Evolutionary conservation across 495 filamentous ascomycete species (phyloP), one percentile per base, ranked within the genome.

Genomic region (Neurospora intermedia): DNA sequence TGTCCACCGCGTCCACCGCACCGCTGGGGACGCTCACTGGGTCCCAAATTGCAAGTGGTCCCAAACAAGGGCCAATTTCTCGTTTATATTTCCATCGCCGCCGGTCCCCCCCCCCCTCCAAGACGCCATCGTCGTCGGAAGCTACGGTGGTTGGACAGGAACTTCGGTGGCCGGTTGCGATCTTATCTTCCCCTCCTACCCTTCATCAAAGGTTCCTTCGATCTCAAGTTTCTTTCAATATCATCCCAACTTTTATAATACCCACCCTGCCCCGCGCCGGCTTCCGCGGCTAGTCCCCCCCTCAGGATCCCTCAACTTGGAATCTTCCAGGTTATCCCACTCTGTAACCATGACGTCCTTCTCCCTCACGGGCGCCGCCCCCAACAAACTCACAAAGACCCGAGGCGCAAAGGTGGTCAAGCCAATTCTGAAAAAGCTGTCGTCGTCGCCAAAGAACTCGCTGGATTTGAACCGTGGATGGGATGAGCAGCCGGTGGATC

Each of bases 351-450:
- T 85, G 84, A 78, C 82, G 59, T 82, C 82, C 13, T 77, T 81
- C 43, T 76, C 78, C 10, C 75, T 81, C 18, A 69, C 78, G 71
- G 79, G 80, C 38, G 75, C 71, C 16, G 74, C 74, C 27, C 77
- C 72, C 71, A 79, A 77, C 74, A 86, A 84, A 77, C 79, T 84
- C 73, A 81, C 77, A 76, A 86, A 85, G 76, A 77, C 80, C 59
- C 79, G 78, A 74, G 76, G 76, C 31, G 76, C 77, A 59, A 71
- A 76, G 71, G 81, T 81, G 69, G 85, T 87, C 71, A 88, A 88
- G 78, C 87, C 87, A 10, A 87, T 88, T 43, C 78, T 88, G 27
- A 84, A 86, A 77, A 87, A 87, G 79, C 76, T 87, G 78, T 79
- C 84, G 59, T 83, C 84, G 43, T 84, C 83, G 74, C 84, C 85